Conservation (phyloP, 768 basidiomycete genomes). For the Suillus weaverae region DNA sequence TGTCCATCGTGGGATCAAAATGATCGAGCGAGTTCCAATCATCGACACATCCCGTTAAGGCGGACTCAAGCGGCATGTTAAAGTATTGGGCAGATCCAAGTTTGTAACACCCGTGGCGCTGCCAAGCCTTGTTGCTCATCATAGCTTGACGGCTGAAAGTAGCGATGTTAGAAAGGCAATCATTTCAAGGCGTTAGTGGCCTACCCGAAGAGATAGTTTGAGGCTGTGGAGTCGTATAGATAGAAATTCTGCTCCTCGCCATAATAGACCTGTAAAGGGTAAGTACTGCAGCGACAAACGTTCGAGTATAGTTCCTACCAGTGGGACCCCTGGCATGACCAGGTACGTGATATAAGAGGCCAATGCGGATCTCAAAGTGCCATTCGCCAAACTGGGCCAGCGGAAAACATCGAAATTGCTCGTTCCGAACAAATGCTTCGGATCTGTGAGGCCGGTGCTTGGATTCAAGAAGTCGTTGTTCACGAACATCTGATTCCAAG, state of each 20-base stretch:
- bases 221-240: slow-evolving; percentile 80
- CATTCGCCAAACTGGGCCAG: slow-evolving; percentile 88
- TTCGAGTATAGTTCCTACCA: slow-evolving; percentile 41
- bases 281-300: not conserved
- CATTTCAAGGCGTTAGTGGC: slow-evolving; percentile 19
- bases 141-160: slow-evolving; percentile 82
- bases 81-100: slow-evolving; percentile 92
- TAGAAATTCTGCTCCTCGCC: slow-evolving; percentile 95
- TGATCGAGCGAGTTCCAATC: slow-evolving; percentile 94
- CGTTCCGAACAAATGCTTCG: slow-evolving; percentile 87
- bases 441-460: slow-evolving; percentile 64
- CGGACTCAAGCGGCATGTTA: slow-evolving; percentile 84
- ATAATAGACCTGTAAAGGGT: slow-evolving; percentile 60
- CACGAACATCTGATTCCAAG: slow-evolving; percentile 92
- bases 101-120: slow-evolving; percentile 88
- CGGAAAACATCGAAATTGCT: slow-evolving; percentile 95
- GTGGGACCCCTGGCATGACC: slow-evolving; percentile 83
- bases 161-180: slow-evolving; percentile 1
- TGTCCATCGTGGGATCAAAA: slow-evolving; percentile 86
- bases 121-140: slow-evolving; percentile 83
- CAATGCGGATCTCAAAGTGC: slow-evolving; percentile 72
- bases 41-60: slow-evolving; percentile 81
- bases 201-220: slow-evolving; percentile 89
- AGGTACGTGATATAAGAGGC: slow-evolving; percentile 78
- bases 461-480: slow-evolving; percentile 85